A percentile compares a stretch with the other conserved stretches of the same genome.
These are phyloP conservation scores for Pisolithus tinctorius DNA, from an alignment of 768 basidiomycete species.

Conservation along the genomic window DNA sequence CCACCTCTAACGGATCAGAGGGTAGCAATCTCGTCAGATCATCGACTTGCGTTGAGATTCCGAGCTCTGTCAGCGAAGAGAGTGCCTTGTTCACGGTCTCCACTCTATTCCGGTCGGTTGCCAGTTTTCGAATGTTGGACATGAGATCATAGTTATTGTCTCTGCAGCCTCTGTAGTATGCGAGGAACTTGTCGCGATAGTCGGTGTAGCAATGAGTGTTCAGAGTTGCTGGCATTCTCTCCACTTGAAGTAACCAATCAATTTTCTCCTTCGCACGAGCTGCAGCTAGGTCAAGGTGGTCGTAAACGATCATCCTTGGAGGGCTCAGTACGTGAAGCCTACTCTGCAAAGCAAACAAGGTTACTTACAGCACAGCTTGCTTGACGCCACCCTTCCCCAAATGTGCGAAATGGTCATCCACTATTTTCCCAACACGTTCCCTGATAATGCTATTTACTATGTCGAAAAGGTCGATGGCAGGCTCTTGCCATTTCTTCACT, in stretches of 20 bases:
- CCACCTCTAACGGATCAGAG: slow-evolving; percentile 46
- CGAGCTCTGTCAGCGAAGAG: slow-evolving; percentile 9
- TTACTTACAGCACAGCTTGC: slow-evolving; percentile 41
- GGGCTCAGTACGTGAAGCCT: not conserved
- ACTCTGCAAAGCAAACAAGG: not conserved
- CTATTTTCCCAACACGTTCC: slow-evolving; percentile 35
- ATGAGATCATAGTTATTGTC: not conserved
- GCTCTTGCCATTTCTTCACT: slow-evolving; percentile 42
- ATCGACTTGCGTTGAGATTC: slow-evolving; percentile 28
- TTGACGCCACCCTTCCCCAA: slow-evolving; percentile 49
- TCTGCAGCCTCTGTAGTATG: slow-evolving; percentile 36
- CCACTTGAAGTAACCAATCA: slow-evolving; percentile 43
- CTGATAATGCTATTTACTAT: slow-evolving; percentile 31
- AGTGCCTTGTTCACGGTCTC: slow-evolving; percentile 17
- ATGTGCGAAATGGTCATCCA: slow-evolving; percentile 41
- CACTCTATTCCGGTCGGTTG: slow-evolving; percentile 9
- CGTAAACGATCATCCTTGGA: slow-evolving; percentile 41
- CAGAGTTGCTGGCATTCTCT: slow-evolving; percentile 42
- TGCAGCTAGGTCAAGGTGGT: slow-evolving; percentile 42
- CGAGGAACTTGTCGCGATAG: slow-evolving; percentile 44
- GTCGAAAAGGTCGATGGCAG: slow-evolving; percentile 40
- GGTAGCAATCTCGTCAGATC: slow-evolving; percentile 48
- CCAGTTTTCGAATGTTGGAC: not conserved
- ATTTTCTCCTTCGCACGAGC: slow-evolving; percentile 36
- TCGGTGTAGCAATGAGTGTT: slow-evolving; percentile 46